Conservation (phyloP, 192 early-diverging fungal species). For the Backusella macrospora region DNA sequence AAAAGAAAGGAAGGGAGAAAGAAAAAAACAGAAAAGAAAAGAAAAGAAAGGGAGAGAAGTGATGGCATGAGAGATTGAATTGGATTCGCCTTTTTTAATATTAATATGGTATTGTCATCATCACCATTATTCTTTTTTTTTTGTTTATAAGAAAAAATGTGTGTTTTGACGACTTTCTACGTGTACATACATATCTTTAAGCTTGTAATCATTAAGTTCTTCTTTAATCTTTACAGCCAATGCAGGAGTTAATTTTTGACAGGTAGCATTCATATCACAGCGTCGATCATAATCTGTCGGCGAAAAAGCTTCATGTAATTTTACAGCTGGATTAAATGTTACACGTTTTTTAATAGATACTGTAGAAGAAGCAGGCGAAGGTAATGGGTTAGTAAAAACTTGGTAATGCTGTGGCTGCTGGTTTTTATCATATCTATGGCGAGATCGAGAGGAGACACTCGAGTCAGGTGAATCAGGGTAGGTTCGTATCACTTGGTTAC, state of each 20-base stretch:
- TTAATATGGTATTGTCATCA: neutral
- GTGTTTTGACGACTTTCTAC: constrained; percentile 72
- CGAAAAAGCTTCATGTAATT: constrained; percentile 65
- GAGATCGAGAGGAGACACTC: constrained; percentile 10
- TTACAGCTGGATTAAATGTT: constrained; percentile 13
- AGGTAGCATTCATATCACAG: constrained; percentile 79
- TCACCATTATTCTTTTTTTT: neutral
- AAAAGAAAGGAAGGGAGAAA: neutral
- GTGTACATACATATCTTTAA: constrained; percentile 89
- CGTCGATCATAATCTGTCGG: constrained; percentile 84
- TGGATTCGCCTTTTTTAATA: neutral
- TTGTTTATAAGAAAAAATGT: constrained; percentile 66
- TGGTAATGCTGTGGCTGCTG: neutral
- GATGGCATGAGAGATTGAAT: neutral
- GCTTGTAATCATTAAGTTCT: constrained; percentile 95
- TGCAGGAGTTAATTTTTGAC: constrained; percentile 79
- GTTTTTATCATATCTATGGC: constrained; percentile 4
- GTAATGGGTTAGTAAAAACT: neutral
- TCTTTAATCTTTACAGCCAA: constrained; percentile 87
- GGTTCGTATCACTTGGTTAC: neutral
- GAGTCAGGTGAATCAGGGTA: constrained; percentile 16
- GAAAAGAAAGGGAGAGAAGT: neutral
- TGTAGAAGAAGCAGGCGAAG: constrained; percentile 23
- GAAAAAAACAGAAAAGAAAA: neutral
- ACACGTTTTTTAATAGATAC: constrained; percentile 12